phyloP scores from a whole-genome alignment of 2,329 filamentous ascomycete genomes.

The Coniella lustricola region DNA sequence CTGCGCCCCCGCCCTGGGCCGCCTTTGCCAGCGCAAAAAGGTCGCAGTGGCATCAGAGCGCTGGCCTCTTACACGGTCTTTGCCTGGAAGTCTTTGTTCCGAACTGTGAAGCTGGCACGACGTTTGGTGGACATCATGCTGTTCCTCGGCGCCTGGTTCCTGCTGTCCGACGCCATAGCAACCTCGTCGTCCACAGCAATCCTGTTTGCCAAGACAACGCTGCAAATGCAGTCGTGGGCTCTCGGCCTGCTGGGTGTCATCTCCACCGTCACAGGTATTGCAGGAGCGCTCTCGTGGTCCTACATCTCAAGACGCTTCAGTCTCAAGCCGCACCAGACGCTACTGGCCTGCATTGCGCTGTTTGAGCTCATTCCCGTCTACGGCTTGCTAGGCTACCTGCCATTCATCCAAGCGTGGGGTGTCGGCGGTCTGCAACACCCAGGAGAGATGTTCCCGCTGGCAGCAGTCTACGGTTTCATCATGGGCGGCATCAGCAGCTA shows the following conservation, averaged over 20 bases:
- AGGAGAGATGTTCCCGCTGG: conserved; percentile 95
- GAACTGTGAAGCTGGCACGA: conserved; percentile 69
- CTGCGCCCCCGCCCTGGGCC: conserved; percentile 83
- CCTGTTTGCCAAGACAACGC: conserved; percentile 86
- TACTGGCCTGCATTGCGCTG: conserved; percentile 81
- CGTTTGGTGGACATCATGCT: conserved; percentile 66
- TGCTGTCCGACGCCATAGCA: conserved; percentile 88
- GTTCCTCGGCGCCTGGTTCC: conserved; percentile 86
- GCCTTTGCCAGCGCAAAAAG: conserved; percentile 48
- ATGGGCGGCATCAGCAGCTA: conserved; percentile 89
- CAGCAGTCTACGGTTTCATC: conserved; percentile 85
- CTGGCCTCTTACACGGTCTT: conserved; percentile 70
- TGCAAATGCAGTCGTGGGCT: conserved; percentile 83
- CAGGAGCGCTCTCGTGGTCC: conserved; percentile 87
- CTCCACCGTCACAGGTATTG: conserved; percentile 73
- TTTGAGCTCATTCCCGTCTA: conserved; percentile 94
- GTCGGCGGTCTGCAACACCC: conserved; percentile 82
- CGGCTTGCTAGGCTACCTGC: conserved; percentile 80
- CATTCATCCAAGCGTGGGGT: conserved; percentile 66
- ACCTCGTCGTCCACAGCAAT: conserved; percentile 93
- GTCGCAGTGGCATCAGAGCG: conserved; percentile 32
- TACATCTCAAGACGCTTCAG: conserved; percentile 63
- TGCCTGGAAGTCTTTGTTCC: conserved; percentile 80
- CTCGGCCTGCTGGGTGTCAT: conserved; percentile 92
- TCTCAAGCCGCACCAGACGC: conserved; percentile 76